Conservation (phyloP, 2,329 filamentous ascomycete species). For the Colletotrichum sp. region DNA sequence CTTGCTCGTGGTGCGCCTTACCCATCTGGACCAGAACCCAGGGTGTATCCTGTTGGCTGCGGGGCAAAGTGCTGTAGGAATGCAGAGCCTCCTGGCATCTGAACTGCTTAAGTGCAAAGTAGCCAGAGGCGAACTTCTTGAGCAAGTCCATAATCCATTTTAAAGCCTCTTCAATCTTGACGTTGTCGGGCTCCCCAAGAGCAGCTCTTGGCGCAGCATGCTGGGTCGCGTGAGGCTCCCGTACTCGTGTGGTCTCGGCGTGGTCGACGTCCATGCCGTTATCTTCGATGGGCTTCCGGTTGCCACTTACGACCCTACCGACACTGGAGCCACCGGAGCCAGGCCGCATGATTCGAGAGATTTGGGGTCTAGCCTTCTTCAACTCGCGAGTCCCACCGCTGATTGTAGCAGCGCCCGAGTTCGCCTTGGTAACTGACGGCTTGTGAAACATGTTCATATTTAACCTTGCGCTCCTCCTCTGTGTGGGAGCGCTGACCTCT, state of each 20-base stretch:
- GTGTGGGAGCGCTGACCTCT: constrained; percentile 63
- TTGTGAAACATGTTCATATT: constrained; percentile 70
- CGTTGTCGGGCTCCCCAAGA: constrained; percentile 54
- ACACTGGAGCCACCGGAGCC: constrained; percentile 72
- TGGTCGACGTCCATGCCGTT: constrained; percentile 73
- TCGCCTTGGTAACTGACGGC: constrained; percentile 69
- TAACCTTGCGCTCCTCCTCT: constrained; percentile 75
- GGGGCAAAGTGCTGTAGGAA: constrained; percentile 73
- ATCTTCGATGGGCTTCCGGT: constrained; percentile 76
- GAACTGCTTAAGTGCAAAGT: constrained; percentile 79
- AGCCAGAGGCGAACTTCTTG: constrained; percentile 81
- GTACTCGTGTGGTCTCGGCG: constrained; percentile 60
- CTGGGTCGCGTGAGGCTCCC: constrained; percentile 42
- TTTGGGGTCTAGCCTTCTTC: constrained; percentile 82
- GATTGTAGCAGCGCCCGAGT: constrained; percentile 60
- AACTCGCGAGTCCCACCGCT: constrained; percentile 73
- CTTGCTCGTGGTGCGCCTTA: constrained; percentile 89
- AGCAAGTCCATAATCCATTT: constrained; percentile 80
- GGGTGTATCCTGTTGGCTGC: constrained; percentile 83
- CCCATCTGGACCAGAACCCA: constrained; percentile 94
- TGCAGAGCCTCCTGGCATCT: constrained; percentile 79
- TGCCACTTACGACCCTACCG: constrained; percentile 88
- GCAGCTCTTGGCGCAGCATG: constrained; percentile 39
- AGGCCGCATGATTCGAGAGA: constrained; percentile 69
- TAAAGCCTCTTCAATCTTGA: constrained; percentile 77